A percentile compares a stretch with the other conserved stretches of the same genome.
Conservation (phyloP, 371 early-diverging fungal species). For the Zychaea mexicana region DNA sequence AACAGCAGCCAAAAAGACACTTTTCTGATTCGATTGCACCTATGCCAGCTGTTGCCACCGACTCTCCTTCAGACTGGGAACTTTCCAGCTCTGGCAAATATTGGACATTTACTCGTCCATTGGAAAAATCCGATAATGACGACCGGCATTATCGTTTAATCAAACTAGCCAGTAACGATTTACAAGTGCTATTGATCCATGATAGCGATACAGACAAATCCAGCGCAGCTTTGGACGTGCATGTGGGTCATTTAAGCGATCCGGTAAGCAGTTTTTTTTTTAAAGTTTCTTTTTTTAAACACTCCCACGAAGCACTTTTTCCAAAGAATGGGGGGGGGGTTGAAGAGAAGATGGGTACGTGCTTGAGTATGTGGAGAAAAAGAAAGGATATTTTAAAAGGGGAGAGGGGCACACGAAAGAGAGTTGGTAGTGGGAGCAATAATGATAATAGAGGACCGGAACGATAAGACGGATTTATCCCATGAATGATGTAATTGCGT, state of each 20-base stretch:
- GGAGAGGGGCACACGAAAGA: too few relatives aligned
- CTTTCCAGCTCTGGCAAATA: conserved; percentile 32
- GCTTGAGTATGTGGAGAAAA: neutral
- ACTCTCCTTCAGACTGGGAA: conserved; percentile 34
- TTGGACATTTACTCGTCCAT: conserved; percentile 40
- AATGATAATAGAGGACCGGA: neutral
- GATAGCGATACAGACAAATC: conserved; percentile 87
- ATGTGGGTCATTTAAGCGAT: conserved; percentile 88
- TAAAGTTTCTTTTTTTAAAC: neutral
- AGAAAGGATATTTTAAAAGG: too few relatives aligned
- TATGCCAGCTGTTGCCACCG: conserved; percentile 2
- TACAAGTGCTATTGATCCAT: conserved; percentile 82
- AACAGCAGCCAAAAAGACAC: neutral
- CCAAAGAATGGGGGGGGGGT: neutral
- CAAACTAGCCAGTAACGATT: conserved; percentile 71
- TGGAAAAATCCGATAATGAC: conserved; percentile 72
- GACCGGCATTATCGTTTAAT: conserved; percentile 83
- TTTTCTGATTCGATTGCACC: too few relatives aligned
- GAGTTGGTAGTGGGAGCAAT: too few relatives aligned
- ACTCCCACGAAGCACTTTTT: neutral
- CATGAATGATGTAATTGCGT: conserved; percentile 5
- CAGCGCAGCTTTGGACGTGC: conserved; percentile 90
- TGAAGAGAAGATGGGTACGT: conserved; percentile 1
- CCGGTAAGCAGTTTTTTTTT: conserved; percentile 54
- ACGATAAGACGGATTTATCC: neutral